These are phyloP conservation scores for Phaeosphaeria sp. DNA, from an alignment of 2,329 filamentous ascomycete genomes.

Conservation along the genomic window DNA sequence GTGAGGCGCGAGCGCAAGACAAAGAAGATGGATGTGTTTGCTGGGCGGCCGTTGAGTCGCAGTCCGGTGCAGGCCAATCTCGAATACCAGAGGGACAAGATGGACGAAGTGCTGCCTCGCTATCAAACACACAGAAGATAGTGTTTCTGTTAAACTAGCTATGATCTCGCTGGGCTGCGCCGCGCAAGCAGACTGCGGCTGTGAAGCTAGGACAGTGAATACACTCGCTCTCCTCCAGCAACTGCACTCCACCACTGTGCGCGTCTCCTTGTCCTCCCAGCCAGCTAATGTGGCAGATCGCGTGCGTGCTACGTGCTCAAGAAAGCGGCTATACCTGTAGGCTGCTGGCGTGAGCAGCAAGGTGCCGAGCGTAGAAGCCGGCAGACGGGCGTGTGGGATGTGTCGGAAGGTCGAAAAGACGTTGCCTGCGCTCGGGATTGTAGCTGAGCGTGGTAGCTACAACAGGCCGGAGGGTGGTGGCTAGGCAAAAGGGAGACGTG, in stretches of 20 bases:
- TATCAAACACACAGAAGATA: slow-evolving; percentile 49
- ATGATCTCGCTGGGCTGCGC: slow-evolving; percentile 45
- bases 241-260: slow-evolving; percentile 38
- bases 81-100: slow-evolving; percentile 40
- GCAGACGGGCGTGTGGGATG: neutral
- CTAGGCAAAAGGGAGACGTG: slow-evolving; percentile 8
- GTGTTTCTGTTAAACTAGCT: slow-evolving; percentile 59
- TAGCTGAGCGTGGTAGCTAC: slow-evolving; percentile 3
- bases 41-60: slow-evolving; percentile 31
- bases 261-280: slow-evolving; percentile 40
- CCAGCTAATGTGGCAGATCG: slow-evolving; percentile 26
- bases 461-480: slow-evolving; percentile 7
- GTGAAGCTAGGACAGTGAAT: slow-evolving; percentile 42
- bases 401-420: neutral
- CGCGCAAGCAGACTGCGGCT: slow-evolving; percentile 40
- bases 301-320: slow-evolving; percentile 21
- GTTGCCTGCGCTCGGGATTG: neutral
- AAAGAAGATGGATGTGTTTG: slow-evolving; percentile 28
- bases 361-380: slow-evolving; percentile 5
- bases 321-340: slow-evolving; percentile 12
- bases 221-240: slow-evolving; percentile 42
- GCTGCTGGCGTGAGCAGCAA: slow-evolving; percentile 10
- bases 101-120: slow-evolving; percentile 50
- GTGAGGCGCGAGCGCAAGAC: slow-evolving; percentile 26
- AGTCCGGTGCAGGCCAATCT: slow-evolving; percentile 34